phyloP scores from a whole-genome alignment of 331 rosid genomes.

The Phaseolus coccineus region DNA sequence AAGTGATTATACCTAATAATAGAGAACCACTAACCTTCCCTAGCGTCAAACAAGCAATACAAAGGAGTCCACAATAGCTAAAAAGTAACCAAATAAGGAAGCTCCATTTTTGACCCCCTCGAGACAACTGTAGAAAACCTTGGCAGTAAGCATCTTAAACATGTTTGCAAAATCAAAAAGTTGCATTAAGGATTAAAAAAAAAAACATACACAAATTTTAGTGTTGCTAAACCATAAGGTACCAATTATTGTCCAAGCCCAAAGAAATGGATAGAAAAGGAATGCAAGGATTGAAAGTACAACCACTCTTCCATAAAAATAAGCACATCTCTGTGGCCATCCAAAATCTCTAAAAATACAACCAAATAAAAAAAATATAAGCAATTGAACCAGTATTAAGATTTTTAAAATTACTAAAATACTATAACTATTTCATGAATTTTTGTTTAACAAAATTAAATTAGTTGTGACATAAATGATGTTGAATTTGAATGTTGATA shows the following conservation, averaged over 20 bases:
- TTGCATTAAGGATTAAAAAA: slow-evolving; percentile 11
- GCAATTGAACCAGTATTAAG: slow-evolving; percentile 6
- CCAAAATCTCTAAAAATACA: slow-evolving; percentile 76
- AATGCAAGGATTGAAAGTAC: slow-evolving; percentile 75
- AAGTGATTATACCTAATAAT: too few relatives aligned
- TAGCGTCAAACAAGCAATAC: slow-evolving; percentile 72
- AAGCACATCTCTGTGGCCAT: slow-evolving; percentile 86
- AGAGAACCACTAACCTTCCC: slow-evolving; percentile 74
- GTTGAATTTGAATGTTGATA: too few relatives aligned
- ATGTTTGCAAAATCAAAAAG: slow-evolving; percentile 8
- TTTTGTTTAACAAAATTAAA: too few relatives aligned
- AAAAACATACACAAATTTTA: slow-evolving; percentile 69
- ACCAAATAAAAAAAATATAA: slow-evolving; percentile 30
- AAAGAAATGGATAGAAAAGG: slow-evolving; percentile 86
- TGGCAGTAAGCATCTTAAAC: slow-evolving; percentile 38
- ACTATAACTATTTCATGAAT: background rate
- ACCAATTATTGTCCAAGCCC: slow-evolving; percentile 91
- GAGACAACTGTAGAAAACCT: slow-evolving; percentile 67
- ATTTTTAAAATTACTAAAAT: too few relatives aligned
- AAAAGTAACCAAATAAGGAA: slow-evolving; percentile 91
- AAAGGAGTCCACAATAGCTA: slow-evolving; percentile 80
- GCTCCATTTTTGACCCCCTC: slow-evolving; percentile 79
- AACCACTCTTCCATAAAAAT: slow-evolving; percentile 82
- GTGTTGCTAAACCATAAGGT: slow-evolving; percentile 74
- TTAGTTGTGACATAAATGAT: background rate